Percentiles rank a stretch among this genome's conserved stretches.
Evolutionary conservation across 495 filamentous ascomycete species (phyloP).

Genomic region (Aspergillus indologenus): DNA sequence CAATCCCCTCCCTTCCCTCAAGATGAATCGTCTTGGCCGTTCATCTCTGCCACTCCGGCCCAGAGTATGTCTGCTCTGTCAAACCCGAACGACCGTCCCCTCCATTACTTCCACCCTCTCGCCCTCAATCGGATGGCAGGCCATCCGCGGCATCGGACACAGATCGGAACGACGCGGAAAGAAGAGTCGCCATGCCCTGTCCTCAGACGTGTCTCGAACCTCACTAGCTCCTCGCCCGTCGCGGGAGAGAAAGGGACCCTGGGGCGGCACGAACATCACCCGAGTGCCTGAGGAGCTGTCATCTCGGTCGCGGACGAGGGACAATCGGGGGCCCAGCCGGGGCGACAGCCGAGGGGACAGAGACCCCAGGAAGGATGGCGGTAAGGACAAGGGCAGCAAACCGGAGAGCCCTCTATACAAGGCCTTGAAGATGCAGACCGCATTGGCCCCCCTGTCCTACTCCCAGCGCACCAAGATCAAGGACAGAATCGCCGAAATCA

Average conservation of each 20-base stretch:
- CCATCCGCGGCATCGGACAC: slow-evolving; percentile 36
- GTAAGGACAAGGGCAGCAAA: slow-evolving; percentile 33
- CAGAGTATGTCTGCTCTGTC: slow-evolving; percentile 41
- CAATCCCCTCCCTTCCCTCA: slow-evolving; percentile 2
- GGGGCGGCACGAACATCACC: slow-evolving; percentile 75
- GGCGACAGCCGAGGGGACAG: not conserved
- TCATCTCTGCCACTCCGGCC: slow-evolving; percentile 35
- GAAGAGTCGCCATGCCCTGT: slow-evolving; percentile 76
- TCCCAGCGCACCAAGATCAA: slow-evolving; percentile 66
- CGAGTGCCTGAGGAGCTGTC: slow-evolving; percentile 62
- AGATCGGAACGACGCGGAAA: slow-evolving; percentile 36
- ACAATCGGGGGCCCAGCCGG: too few species aligned
- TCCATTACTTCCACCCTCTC: slow-evolving; percentile 11
- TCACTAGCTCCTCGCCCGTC: slow-evolving; percentile 33
- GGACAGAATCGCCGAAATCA: slow-evolving; percentile 60
- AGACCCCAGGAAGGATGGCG: slow-evolving; percentile 27
- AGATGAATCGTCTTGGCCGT: slow-evolving; percentile 25
- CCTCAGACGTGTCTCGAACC: slow-evolving; percentile 62
- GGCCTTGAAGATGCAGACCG: slow-evolving; percentile 91
- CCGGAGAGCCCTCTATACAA: slow-evolving; percentile 61
- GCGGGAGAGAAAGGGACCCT: slow-evolving; percentile 55
- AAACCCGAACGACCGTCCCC: slow-evolving; percentile 26
- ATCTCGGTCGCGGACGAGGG: too few species aligned
- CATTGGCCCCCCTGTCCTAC: slow-evolving; percentile 71
- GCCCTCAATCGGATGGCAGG: slow-evolving; percentile 31